These are phyloP conservation scores for Tolypocladium endophyticum DNA, from an alignment of 2,329 filamentous ascomycete genomes.

Conservation along the genomic window DNA sequence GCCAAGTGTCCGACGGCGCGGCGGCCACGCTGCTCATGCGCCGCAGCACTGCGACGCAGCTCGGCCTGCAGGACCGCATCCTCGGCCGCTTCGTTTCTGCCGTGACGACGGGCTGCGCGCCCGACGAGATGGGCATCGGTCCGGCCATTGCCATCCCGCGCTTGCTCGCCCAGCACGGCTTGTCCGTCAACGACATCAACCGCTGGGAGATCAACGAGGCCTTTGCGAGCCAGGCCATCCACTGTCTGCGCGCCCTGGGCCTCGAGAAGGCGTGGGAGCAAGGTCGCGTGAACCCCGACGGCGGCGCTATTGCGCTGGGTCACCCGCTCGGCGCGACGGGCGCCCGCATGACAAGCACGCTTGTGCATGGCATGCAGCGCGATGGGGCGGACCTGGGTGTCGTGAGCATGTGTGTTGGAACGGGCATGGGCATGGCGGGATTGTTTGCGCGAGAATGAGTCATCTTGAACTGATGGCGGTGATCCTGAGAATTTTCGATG, in stretches of 20 bases:
- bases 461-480: background rate
- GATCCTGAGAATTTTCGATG: background rate
- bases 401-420: conserved; percentile 82
- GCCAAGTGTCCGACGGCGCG: conserved; percentile 81
- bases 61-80: conserved; percentile 59
- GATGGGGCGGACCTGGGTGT: conserved; percentile 69
- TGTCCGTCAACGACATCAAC: conserved; percentile 59
- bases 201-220: conserved; percentile 94
- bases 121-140: conserved; percentile 91
- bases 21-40: conserved; percentile 78
- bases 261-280: conserved; percentile 51
- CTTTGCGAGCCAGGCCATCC: conserved; percentile 54
- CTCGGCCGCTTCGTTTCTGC: conserved; percentile 77
- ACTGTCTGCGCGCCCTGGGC: conserved; percentile 63
- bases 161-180: conserved; percentile 57
- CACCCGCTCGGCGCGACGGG: conserved; percentile 87
- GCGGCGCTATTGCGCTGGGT: conserved; percentile 87
- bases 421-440: conserved; percentile 68
- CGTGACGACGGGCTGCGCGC: conserved; percentile 64
- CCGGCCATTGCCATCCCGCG: conserved; percentile 80
- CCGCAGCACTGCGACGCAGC: conserved; percentile 62
- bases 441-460: conserved; percentile 52
- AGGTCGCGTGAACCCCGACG: conserved; percentile 77
- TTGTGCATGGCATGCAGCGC: conserved; percentile 56
- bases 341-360: conserved; percentile 65